A percentile compares a stretch with the other conserved stretches of the same genome.
phyloP scores from a whole-genome alignment of 805 yeast species.

The Saturnispora dispora region DNA sequence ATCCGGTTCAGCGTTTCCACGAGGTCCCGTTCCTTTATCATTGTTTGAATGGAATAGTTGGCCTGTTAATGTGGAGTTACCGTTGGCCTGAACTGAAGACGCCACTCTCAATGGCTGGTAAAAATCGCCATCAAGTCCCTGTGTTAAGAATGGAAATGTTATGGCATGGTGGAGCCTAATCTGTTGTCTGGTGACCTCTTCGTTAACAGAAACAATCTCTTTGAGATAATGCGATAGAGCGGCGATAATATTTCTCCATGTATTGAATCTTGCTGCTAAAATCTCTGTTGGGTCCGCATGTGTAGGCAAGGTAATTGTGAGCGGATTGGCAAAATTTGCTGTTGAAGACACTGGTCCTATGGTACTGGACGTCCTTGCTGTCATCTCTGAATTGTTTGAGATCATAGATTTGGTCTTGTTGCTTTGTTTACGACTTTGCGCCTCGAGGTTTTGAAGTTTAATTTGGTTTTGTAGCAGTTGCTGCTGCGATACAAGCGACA shows the following conservation, averaged over 20 bases:
- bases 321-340: conserved; percentile 38
- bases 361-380: conserved; percentile 32
- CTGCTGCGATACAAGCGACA: conserved; percentile 30
- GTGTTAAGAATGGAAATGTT: conserved; percentile 40
- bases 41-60: conserved; percentile 11
- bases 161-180: conserved; percentile 74
- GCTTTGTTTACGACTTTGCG: conserved; percentile 34
- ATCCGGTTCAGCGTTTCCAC: conserved; percentile 12
- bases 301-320: conserved; percentile 43
- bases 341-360: conserved; percentile 30
- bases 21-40: conserved; percentile 4
- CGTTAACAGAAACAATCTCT: conserved; percentile 78
- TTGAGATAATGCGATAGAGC: conserved; percentile 66
- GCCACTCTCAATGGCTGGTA: conserved; percentile 30
- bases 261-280: conserved; percentile 70
- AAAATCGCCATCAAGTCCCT: conserved; percentile 32
- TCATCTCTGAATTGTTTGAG: conserved; percentile 26
- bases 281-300: conserved; percentile 77
- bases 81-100: conserved; percentile 5
- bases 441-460: conserved; percentile 37
- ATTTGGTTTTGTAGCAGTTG: conserved; percentile 39
- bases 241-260: conserved; percentile 77
- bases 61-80: conserved; percentile 6
- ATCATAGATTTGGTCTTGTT: conserved; percentile 35
- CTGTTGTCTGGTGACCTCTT: conserved; percentile 80